Evolutionary conservation across 805 yeast genomes (phyloP), one percentile per base, ranked within the genome.

Genomic region (Wickerhamiella dianesei): DNA sequence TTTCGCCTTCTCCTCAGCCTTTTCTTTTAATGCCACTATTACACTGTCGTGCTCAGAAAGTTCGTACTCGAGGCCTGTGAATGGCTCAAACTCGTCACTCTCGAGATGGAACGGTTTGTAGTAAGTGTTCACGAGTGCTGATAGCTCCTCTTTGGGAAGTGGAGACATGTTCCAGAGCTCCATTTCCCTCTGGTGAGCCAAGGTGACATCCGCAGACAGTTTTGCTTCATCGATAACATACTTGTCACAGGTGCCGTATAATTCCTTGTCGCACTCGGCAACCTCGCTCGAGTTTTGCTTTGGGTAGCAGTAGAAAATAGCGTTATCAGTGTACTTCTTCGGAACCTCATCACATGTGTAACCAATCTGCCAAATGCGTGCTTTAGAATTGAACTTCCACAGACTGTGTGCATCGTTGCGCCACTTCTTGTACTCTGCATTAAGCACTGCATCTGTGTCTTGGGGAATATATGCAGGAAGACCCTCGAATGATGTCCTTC

Each of bases 401-500:
- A 13, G 21, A 45, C 20, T 54, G 64, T 45, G 51, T 48, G 54
- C 4, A 35, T 52, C 12, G 53, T 57, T 44, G 35, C 43, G 37
- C 46, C 37, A 56, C 3, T 36, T 36, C 14, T 37, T 42, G 53
- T 72, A 71, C 50, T 74, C 79, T 9, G 63, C 54, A 9, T 50
- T 43, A 3, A 74, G 60, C 12, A 68, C 53, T 3, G 52, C 50
- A 12, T 66, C 65, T 25, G 61, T 60, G 43, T 56, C 56, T 40
- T 62, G 56, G 0, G 82, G 82, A 19, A 75, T 59, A 47, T 66
- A 68, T 1, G 73, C 68, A 14, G 66, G 50, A 9, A 58, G 72
- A 2, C 85, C 85, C 59, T 82, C 88, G 53, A 76, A 79, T 17
- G 67, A 53, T 0, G 82, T 70, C 32, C 71, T 65, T 3, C 72